Conservation (phyloP, 495 filamentous ascomycete species). For the Chaetomium tenue region DNA sequence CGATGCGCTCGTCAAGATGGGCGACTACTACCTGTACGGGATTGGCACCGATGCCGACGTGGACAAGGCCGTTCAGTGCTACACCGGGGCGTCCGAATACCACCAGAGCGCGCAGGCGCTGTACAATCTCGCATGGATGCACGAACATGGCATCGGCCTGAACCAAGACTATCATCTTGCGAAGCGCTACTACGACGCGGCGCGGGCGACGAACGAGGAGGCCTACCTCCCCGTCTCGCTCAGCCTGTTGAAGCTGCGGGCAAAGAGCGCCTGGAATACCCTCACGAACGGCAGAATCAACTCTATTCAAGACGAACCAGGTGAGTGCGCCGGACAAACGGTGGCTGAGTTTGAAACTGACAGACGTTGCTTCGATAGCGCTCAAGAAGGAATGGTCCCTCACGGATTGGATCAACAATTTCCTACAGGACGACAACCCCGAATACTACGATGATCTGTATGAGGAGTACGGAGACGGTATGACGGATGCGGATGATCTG, state of each 20-base stretch:
- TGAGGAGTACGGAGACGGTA: slow-evolving; percentile 53
- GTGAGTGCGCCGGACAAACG: slow-evolving; percentile 50
- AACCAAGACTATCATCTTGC: slow-evolving; percentile 96
- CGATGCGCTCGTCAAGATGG: slow-evolving; percentile 95
- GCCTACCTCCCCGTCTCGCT: slow-evolving; percentile 93
- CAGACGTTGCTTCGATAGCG: slow-evolving; percentile 39
- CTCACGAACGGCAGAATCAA: slow-evolving; percentile 86
- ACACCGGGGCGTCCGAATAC: slow-evolving; percentile 84
- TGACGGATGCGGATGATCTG: slow-evolving; percentile 48
- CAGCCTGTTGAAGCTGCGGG: slow-evolving; percentile 78
- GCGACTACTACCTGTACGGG: slow-evolving; percentile 88
- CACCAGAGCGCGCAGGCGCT: slow-evolving; percentile 91
- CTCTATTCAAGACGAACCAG: slow-evolving; percentile 81
- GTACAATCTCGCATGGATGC: slow-evolving; percentile 99
- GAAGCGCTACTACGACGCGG: slow-evolving; percentile 92
- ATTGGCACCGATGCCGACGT: slow-evolving; percentile 69
- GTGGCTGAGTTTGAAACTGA: neutral
- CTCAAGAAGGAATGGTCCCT: slow-evolving; percentile 70
- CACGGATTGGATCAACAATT: slow-evolving; percentile 78
- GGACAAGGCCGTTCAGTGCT: slow-evolving; percentile 91
- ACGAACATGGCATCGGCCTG: slow-evolving; percentile 93
- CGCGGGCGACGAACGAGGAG: slow-evolving; percentile 84
- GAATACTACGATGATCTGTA: slow-evolving; percentile 58
- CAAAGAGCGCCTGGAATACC: slow-evolving; percentile 88
- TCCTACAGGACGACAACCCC: slow-evolving; percentile 73